Evolutionary conservation across 345 rosid genomes (phyloP).

Genomic region (Euphorbia tirucalli): DNA sequence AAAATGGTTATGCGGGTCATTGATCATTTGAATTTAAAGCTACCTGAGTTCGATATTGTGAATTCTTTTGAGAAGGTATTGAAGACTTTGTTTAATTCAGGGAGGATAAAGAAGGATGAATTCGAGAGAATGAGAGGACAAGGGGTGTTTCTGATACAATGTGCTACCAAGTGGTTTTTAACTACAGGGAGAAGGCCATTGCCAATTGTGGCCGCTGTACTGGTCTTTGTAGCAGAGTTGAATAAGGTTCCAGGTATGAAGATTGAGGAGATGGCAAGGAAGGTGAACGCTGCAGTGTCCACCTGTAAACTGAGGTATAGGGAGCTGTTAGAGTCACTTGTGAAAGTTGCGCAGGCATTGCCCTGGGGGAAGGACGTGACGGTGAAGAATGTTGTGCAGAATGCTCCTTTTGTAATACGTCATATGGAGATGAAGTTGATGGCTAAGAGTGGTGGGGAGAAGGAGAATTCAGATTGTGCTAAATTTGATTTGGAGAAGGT

Average conservation of each 20-base stretch:
- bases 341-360: constrained; percentile 62
- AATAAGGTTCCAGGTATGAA: constrained; percentile 44
- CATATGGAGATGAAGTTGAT: constrained; percentile 72
- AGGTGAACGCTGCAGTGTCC: constrained; percentile 32
- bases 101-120: constrained; percentile 37
- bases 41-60: constrained; percentile 57
- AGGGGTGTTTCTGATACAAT: constrained; percentile 70
- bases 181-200: constrained; percentile 72
- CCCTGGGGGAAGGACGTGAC: constrained; percentile 86
- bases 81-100: constrained; percentile 26
- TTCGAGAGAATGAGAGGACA: constrained; percentile 53
- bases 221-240: constrained; percentile 59
- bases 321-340: constrained; percentile 62
- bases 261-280: constrained; percentile 54
- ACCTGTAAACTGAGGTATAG: constrained; percentile 53
- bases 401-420: constrained; percentile 51
- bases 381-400: constrained; percentile 60
- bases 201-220: constrained; percentile 69
- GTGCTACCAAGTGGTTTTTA: constrained; percentile 70
- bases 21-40: constrained; percentile 43
- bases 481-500: constrained; percentile 33
- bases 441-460: constrained; percentile 28
- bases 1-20: constrained; percentile 65
- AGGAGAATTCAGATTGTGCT: constrained; percentile 6
- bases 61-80: constrained; percentile 42